Base-by-base conservation (phyloP, 768 basidiomycete species). In the Exsudoporus frostii region DNA sequence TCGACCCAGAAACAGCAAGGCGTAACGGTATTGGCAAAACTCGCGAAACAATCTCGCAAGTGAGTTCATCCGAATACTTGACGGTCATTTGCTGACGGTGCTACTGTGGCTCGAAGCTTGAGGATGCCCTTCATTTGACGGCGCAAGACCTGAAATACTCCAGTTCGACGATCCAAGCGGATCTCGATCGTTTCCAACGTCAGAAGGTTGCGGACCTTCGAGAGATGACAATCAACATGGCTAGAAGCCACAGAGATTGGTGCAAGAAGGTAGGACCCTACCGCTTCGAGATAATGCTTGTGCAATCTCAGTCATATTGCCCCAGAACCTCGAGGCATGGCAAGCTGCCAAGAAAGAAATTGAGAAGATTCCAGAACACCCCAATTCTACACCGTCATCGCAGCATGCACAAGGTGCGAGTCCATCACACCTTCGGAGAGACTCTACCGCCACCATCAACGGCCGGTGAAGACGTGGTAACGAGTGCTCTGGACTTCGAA, bases 121-220 rank as follows among this genome's bases (percentile, higher is more conserved):
- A 99, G 68, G 94, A 95, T 64, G 96, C 94, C 6, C 78, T 97
- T 56, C 93, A 98, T 70, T 77, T 94, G 29, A 83, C 92, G 5
- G 91, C 90, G 2, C 90, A 92, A 64, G 97, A 99, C 71, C 79
- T 99, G 41, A 96, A 98, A 66, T 98, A 96, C 71, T 90, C 96
- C 0, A 93, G 90, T 61, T 90, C 88, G 40, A 98, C 95, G 20
- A 94, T 99, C 48, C 97, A 99, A 69, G 92, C 92, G 15, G 97
- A 99, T 73, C 75, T 99, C 58, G 97, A 99, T 73, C 83, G 97
- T 45, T 99, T 99, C 73, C 97, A 99, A 69, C 83, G 97, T 22
- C 97, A 98, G 76, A 99, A 99, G 68, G 97, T 99, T 4, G 92
- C 93, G 7, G 97, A 99, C 74, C 60, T 98, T 60, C 77, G 94